Conservation (phyloP, 2,329 filamentous ascomycete genomes). For the Sporothrix luriei region DNA sequence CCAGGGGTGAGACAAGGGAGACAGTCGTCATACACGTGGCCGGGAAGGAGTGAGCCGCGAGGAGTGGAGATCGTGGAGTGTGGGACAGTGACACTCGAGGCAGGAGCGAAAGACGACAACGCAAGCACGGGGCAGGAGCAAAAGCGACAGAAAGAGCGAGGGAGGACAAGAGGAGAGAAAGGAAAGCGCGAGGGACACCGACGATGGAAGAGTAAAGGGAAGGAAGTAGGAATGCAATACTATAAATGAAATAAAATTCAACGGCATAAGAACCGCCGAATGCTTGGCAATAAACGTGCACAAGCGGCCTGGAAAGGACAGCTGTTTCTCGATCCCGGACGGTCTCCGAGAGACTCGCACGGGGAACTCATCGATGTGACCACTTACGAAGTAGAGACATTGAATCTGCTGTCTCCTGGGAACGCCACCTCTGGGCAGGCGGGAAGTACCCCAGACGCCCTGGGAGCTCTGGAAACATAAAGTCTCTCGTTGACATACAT, state of each 20-base stretch:
- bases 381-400: no score
- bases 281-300: neutral
- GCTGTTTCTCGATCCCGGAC: neutral
- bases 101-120: neutral
- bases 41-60: neutral
- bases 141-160: no score
- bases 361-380: no score
- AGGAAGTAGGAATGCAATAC: neutral
- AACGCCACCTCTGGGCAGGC: no score
- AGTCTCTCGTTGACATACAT: no score
- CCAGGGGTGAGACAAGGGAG: slow-evolving; percentile 1
- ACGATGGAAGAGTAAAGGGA: neutral
- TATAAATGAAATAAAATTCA: neutral
- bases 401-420: no score
- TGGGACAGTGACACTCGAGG: neutral
- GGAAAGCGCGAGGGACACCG: no score
- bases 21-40: neutral
- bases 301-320: slow-evolving; percentile 6
- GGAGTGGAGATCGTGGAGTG: neutral
- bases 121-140: no score
- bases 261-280: neutral
- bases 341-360: neutral
- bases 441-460: no score
- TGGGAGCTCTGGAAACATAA: no score
- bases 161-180: neutral